Evolutionary conservation across 2,329 filamentous ascomycete species (phyloP).

Genomic region (Parastagonospora avenae): DNA sequence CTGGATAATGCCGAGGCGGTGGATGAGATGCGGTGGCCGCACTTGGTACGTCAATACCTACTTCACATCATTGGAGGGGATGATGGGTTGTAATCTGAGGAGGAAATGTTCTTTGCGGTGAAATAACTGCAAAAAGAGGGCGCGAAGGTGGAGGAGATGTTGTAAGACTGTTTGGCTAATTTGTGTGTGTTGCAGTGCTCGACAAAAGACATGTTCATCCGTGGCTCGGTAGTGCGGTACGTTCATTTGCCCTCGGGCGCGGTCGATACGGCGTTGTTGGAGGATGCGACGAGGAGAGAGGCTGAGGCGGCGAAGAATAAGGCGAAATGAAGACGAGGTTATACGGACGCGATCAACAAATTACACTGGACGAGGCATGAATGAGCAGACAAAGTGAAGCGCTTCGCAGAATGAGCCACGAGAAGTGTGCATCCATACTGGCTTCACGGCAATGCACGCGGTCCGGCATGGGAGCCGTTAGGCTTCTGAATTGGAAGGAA

Average conservation of each 20-base stretch:
- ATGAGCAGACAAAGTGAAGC: too few species aligned
- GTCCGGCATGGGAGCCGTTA: too few species aligned
- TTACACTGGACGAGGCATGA: not conserved
- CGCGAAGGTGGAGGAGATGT: too few species aligned
- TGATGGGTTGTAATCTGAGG: too few species aligned
- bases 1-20: slow-evolving; percentile 92
- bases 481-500: too few species aligned
- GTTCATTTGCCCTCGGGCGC: slow-evolving; percentile 82
- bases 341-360: not conserved
- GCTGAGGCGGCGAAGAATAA: slow-evolving; percentile 45
- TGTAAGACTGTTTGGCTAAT: not conserved
- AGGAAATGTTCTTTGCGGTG: too few species aligned
- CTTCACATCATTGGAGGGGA: too few species aligned
- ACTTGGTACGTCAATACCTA: slow-evolving; percentile 65
- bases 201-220: slow-evolving; percentile 95
- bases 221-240: slow-evolving; percentile 90
- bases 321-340: slow-evolving; percentile 35
- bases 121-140: too few species aligned
- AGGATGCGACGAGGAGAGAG: slow-evolving; percentile 71
- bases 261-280: slow-evolving; percentile 83
- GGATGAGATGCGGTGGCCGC: slow-evolving; percentile 92
- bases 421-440: too few species aligned
- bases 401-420: too few species aligned
- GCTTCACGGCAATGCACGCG: too few species aligned
- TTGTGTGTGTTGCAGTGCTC: slow-evolving; percentile 59